Evolutionary conservation across 768 basidiomycete genomes (phyloP), one percentile per base, ranked within the genome.

Genomic region (Boletus edulis): DNA sequence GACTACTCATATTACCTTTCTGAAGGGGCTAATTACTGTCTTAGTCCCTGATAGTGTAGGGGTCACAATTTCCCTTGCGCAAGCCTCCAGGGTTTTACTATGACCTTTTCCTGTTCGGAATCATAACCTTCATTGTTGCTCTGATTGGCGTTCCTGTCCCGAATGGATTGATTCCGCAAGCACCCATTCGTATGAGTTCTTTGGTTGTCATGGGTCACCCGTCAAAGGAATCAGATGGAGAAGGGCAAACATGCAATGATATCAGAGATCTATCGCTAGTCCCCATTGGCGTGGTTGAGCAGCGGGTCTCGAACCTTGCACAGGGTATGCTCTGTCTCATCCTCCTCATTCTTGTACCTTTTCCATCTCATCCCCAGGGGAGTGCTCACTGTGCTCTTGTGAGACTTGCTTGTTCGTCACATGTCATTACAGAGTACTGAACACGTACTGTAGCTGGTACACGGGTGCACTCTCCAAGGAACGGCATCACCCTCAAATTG

Each of bases 11-110:
- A 10, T 41, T 31, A 13, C 39, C 20, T 14, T 27, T n/a, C 10
- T 49, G 14, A 20, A 20, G 11, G n/a, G 7, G 11, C 46, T 55
- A 17, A 55, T 17, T 27, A 35, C 35, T n/a, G 38, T 31, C 49
- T 18, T 58, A 94, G 93, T 93, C 91, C 0, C 69, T 98, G 34
- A 97, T 97, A 76, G 93, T 94, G 0, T 94, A 97, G 72, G 87
- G 91, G 2, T 84, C 90, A 1, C 84, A 87, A 50, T 97, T 92
- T 62, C 93, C 95, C 1, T 77, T 98, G 8, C 80, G 83, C n/a
- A 96, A 96, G 61, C 94, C 94, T 4, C 87, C 94, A 0, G 88
- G 88, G 1, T 91, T 91, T 58, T 89, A 91, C 62, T 87, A 82
- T 58, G 93, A 95, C 64, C 94, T 95, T 69, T 94, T 95, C 77